Evolutionary conservation across 228 moss, liverwort and hornwort genomes (phyloP).

Genomic region (Sphagnum fallax): DNA sequence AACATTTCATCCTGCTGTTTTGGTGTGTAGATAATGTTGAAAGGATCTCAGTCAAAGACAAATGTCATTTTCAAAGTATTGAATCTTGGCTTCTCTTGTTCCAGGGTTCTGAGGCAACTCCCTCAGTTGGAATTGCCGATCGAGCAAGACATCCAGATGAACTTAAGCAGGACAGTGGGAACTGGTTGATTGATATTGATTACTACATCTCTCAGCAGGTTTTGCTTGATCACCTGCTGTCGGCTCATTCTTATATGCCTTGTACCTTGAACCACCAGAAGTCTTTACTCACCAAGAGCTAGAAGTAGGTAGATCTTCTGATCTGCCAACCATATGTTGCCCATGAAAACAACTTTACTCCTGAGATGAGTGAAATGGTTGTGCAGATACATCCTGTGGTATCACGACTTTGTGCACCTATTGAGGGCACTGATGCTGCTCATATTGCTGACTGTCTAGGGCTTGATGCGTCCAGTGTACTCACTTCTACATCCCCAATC

Average conservation of each 20-base stretch:
- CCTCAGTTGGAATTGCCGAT: conserved; percentile 63
- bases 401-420: conserved; percentile 83
- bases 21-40: neutral
- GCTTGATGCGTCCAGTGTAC: conserved; percentile 79
- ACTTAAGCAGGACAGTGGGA: conserved; percentile 63
- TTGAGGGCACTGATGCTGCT: conserved; percentile 92
- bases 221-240: conserved; percentile 1
- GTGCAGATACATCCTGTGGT: conserved; percentile 93
- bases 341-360: too few relatives aligned
- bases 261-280: too few relatives aligned
- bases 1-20: neutral
- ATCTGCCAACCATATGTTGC: too few relatives aligned
- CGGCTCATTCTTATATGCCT: too few relatives aligned
- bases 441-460: conserved; percentile 94
- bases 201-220: conserved; percentile 98
- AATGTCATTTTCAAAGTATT: neutral
- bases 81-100: neutral
- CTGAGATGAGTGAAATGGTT: neutral
- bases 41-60: too few relatives aligned
- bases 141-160: conserved; percentile 99
- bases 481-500: neutral
- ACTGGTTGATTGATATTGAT: conserved; percentile 82
- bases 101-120: conserved; percentile 56
- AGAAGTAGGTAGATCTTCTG: too few relatives aligned
- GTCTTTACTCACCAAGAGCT: too few relatives aligned